Base-by-base conservation (phyloP, 2,329 filamentous ascomycete genomes). In the Fusarium robinianum region DNA sequence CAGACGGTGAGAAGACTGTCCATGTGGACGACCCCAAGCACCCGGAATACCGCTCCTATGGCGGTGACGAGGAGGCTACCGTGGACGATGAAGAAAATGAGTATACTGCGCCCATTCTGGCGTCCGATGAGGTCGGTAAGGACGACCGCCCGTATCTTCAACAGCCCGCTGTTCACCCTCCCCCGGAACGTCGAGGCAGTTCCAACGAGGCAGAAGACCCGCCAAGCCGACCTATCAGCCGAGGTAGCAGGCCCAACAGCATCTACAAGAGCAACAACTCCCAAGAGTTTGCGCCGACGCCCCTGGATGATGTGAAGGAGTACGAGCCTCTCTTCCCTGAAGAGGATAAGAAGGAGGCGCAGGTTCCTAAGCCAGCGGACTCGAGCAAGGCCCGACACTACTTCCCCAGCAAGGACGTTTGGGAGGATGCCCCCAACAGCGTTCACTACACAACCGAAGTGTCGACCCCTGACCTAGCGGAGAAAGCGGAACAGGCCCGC, bases 321-420 rank as follows among this genome's bases (percentile, higher is more conserved):
- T 97, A 97, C 62, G 92, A 97, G 66, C 94, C 94, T 2, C 73
- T 99, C 4, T 99, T 99, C 69, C 85, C 88, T 0, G 90, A 94
- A 43, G 87, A 91, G 11, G 77, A 79, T 4, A 79, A 82, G 42
- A 72, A 77, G 40, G 70, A 77, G 17, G 55, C 71, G 39, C 65
- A 71, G 12, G 64, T 66, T 21, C 60, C 66, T 7, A 61, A 71
- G 25, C 41, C 63, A 32, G 64, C 66, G 27, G 64, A 65, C 16
- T 72, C 75, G 36, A 76, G 77, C 52, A 76, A 81, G 53, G 72
- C 78, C 49, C 80, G 82, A 52, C 85, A 86, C 48, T 69, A 79
- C 50, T 99, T 99, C 69, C 94, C 94, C 2, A 96, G 91, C 67
- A 87, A 91, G 66, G 94, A 99, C 65, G 82, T 97, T 26, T 99